Evolutionary conservation across 1,284 basidiomycete genomes (phyloP).

Genomic region (Cutaneotrichosporon cavernicola): DNA sequence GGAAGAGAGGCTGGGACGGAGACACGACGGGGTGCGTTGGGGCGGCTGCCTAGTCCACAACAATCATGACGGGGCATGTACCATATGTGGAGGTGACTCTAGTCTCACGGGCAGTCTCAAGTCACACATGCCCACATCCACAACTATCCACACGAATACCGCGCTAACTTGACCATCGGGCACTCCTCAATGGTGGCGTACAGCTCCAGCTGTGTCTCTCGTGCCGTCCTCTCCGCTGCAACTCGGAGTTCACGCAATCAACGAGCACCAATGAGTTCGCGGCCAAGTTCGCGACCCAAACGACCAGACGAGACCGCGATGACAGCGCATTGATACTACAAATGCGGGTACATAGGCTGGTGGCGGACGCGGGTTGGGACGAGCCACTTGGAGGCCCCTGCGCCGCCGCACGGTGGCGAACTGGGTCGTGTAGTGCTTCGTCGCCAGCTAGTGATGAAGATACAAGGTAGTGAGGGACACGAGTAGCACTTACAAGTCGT

Average conservation of each 20-base stretch:
- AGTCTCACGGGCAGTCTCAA: not conserved
- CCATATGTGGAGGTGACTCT: not conserved
- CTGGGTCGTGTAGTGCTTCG: not conserved
- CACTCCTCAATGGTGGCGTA: no score
- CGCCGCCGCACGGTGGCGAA: not conserved
- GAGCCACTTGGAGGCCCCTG: slow-evolving; percentile 1
- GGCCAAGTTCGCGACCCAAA: not conserved
- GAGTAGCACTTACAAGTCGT: slow-evolving; percentile 42
- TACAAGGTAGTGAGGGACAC: not conserved
- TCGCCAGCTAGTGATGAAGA: not conserved
- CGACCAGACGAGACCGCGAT: slow-evolving; percentile 3
- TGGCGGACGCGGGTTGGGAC: not conserved
- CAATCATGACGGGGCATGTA: not conserved
- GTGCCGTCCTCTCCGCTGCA: not conserved
- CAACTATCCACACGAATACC: not conserved
- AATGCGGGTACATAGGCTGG: not conserved
- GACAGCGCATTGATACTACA: not conserved
- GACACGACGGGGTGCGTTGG: not conserved
- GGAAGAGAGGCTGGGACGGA: not conserved
- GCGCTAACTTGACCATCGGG: not conserved
- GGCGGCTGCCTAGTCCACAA: not conserved
- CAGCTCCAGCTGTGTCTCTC: not conserved
- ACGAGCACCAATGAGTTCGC: not conserved
- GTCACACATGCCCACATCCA: not conserved
- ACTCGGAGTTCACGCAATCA: not conserved